Evolutionary conservation across 1,284 basidiomycete genomes (phyloP).

Genomic region (Ceratobasidium theobromae): DNA sequence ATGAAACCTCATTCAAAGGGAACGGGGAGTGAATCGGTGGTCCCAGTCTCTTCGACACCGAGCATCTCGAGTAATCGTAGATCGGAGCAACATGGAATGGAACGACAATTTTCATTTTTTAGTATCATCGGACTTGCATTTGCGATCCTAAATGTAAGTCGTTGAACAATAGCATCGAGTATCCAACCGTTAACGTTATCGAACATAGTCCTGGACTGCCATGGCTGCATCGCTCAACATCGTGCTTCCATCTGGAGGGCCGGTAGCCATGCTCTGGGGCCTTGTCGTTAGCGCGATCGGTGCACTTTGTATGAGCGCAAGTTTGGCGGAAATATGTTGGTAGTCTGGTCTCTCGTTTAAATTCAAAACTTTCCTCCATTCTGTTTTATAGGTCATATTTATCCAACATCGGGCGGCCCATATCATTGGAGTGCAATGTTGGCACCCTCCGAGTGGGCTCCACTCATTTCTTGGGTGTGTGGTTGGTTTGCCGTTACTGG

Average conservation of each 20-base stretch:
- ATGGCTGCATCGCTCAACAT: constrained; percentile 31
- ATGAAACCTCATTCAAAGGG: constrained; percentile 10
- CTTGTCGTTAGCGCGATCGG: constrained; percentile 21
- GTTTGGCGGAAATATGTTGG: constrained; percentile 31
- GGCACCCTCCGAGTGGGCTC: constrained; percentile 19
- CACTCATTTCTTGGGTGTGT: constrained; percentile 17
- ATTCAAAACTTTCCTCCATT: too few species aligned
- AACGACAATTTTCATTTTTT: constrained; percentile 24
- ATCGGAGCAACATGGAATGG: constrained; percentile 4
- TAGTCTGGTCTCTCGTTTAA: too few species aligned
- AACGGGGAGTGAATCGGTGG: not conserved
- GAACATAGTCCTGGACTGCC: constrained; percentile 13
- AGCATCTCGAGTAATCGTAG: not conserved
- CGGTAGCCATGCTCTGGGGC: constrained; percentile 30
- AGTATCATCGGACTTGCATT: constrained; percentile 32
- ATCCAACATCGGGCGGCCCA: constrained; percentile 25
- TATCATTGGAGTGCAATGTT: constrained; percentile 31
- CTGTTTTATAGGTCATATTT: constrained; percentile 27
- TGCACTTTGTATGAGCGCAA: constrained; percentile 14
- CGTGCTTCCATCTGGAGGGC: constrained; percentile 28
- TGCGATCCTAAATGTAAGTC: constrained; percentile 30
- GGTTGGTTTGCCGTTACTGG: constrained; percentile 29
- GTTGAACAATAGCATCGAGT: not conserved
- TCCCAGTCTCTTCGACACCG: constrained; percentile 9
- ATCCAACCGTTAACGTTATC: not conserved